Base-by-base conservation (phyloP, 2,329 filamentous ascomycete species). In the Microcera coccophila region DNA sequence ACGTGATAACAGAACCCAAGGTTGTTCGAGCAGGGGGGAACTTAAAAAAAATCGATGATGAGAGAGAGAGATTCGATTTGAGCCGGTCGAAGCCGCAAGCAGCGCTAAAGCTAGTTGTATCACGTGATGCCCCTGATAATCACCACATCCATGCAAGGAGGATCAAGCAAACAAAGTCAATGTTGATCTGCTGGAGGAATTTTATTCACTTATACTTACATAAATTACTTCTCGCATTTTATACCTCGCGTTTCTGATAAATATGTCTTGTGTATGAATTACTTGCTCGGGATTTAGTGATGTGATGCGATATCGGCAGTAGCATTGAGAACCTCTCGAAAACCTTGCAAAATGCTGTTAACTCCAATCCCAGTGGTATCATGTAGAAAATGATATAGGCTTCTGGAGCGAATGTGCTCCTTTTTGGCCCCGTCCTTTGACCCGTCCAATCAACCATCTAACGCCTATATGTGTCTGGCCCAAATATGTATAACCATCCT, bases 351-450 rank as follows among this genome's bases (percentile, higher is more conserved):
- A n/a, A 36, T 52, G 20, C 38, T 41, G 37, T 50, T 58, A 57
- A 61, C 57, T 53, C 63, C 63, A 54, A 39, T 48, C 50, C 60
- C 58, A 54, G 48, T 66, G 62, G 62, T 66, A 66, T 66, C 63
- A 66, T 65, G 52, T 62, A n/a, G 35, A 58, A 17, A 35, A 10
- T 20, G 8, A 18, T 32, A 32, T 32, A n/a, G 29, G 16, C 33
- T 19, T 9, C 12, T 8, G n/a, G 50, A 41, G 50, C 48, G 41
- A 36, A 38, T 41, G 20, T 48, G 36, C 40, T 47, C 48, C 44
- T 49, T 43, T 35, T 41, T 42, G 37, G 21, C 36, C 16, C 36
- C 49, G 39, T 45, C 42, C 43, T 38, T 38, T 49, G 20, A 38
- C 45, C 22, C 21, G 15, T 9, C 22, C 5, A 16, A 26, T 28